Percentiles rank a stretch among this genome's conserved stretches.
Conservation (phyloP, 306 rosid species). For the Lathyrus sativus region DNA sequence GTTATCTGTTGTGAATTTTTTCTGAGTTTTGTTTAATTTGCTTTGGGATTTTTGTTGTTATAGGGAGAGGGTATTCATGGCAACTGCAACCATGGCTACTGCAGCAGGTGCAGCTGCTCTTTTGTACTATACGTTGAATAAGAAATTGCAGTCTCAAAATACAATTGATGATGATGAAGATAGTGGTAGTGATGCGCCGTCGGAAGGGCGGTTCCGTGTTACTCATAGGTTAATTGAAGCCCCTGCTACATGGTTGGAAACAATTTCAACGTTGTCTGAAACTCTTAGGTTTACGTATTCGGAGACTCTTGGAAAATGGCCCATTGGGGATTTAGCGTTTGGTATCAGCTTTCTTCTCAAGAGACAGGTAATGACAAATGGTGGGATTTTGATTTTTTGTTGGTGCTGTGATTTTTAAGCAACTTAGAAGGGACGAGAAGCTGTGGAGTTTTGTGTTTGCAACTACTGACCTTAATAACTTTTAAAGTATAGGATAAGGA, state of each 20-base stretch:
- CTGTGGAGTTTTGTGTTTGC: conserved; percentile 13
- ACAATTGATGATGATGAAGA: conserved; percentile 49
- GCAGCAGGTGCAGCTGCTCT: conserved; percentile 99
- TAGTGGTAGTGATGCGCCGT: conserved; percentile 37
- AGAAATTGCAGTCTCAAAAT: conserved; percentile 52
- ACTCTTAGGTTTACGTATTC: conserved; percentile 93
- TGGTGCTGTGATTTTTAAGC: neutral
- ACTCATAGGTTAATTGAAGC: conserved; percentile 83
- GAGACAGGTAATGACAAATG: conserved; percentile 69
- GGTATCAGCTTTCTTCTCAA: conserved; percentile 89
- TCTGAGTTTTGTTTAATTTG: neutral
- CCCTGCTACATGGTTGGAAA: conserved; percentile 94
- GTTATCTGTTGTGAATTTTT: conserved; percentile 10
- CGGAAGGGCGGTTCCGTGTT: conserved; percentile 57
- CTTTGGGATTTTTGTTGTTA: conserved; percentile 5
- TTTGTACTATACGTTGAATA: conserved; percentile 77
- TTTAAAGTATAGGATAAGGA: neutral
- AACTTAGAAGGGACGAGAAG: conserved; percentile 1
- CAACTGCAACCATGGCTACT: conserved; percentile 98
- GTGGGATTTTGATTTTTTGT: conserved; percentile 27
- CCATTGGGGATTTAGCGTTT: conserved; percentile 93
- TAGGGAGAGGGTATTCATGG: conserved; percentile 65
- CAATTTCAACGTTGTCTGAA: conserved; percentile 85
- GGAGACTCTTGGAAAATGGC: conserved; percentile 98
- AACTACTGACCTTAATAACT: neutral